These are phyloP conservation scores for Chlamydomonas sp. DNA, from an alignment of 139 green algal genomes.

Conservation along the genomic window DNA sequence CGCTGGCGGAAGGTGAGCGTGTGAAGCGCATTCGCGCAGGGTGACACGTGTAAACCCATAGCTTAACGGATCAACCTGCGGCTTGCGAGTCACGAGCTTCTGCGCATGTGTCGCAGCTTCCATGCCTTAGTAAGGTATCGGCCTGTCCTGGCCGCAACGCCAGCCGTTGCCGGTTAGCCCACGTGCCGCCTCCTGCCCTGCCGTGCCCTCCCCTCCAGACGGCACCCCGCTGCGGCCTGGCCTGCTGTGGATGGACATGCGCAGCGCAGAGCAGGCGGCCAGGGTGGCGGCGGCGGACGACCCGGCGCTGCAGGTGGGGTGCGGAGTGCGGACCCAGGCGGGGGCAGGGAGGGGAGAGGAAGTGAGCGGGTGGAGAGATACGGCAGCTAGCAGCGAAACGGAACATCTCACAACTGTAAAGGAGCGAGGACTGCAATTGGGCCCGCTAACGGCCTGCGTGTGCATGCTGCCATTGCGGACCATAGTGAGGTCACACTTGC, in stretches of 20 bases:
- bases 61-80: neutral
- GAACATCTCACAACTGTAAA: no score
- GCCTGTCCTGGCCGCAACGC: no score
- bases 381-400: no score
- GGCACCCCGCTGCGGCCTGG: conserved; percentile 68
- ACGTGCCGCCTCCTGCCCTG: neutral
- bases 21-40: neutral
- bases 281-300: conserved; percentile 63
- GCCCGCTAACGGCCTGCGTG: no score
- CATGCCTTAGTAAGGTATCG: no score
- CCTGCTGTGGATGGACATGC: conserved; percentile 89
- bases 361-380: no score
- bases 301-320: conserved; percentile 61
- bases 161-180: no score
- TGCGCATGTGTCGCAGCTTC: no score
- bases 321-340: neutral
- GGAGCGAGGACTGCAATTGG: no score
- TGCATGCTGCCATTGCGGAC: no score
- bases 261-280: conserved; percentile 68
- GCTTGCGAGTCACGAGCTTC: no score
- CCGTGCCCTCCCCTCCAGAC: conserved; percentile 20
- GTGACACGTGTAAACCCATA: neutral
- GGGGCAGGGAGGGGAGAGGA: neutral
- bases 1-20: conserved; percentile 56
- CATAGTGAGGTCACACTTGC: no score